Evolutionary conservation across 305 asterid genomes (phyloP).

Genomic region (Striga hermonthica): DNA sequence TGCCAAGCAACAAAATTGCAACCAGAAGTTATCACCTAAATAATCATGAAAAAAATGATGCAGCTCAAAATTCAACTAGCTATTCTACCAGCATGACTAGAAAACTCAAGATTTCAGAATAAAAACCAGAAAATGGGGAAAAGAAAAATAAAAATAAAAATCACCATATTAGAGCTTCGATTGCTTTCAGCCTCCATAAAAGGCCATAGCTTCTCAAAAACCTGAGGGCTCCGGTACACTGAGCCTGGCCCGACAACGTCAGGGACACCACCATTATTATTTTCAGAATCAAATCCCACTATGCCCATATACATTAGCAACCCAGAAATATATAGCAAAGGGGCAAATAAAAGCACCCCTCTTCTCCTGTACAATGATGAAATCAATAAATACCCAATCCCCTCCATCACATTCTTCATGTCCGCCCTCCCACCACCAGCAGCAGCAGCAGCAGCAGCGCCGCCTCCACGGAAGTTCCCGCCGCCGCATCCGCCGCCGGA

Average conservation of each 20-base stretch:
- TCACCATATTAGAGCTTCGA: constrained; percentile 72
- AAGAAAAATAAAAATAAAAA: background rate
- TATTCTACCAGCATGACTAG: constrained; percentile 19
- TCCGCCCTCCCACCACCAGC: constrained; percentile 40
- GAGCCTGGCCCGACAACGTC: constrained; percentile 71
- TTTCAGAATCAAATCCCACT: constrained; percentile 55
- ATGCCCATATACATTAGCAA: constrained; percentile 92
- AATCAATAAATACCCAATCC: constrained; percentile 61
- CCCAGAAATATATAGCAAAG: constrained; percentile 78
- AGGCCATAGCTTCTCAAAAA: constrained; percentile 89
- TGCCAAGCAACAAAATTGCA: constrained; percentile 21
- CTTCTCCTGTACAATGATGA: constrained; percentile 70
- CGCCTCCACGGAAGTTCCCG: constrained; percentile 40
- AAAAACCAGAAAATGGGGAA: background rate
- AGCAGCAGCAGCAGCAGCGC: too few relatives aligned
- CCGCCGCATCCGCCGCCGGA: constrained; percentile 35
- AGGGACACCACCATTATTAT: constrained; percentile 31
- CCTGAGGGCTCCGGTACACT: constrained; percentile 81
- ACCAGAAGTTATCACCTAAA: background rate
- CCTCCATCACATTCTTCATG: constrained; percentile 63
- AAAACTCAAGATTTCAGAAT: constrained; percentile 2
- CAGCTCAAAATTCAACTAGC: background rate
- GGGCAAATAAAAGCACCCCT: constrained; percentile 85
- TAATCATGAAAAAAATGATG: background rate
- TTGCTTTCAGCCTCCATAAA: constrained; percentile 82